Conservation (phyloP, 1,139 yeast species). For the Debaryomyces singareniensis region DNA sequence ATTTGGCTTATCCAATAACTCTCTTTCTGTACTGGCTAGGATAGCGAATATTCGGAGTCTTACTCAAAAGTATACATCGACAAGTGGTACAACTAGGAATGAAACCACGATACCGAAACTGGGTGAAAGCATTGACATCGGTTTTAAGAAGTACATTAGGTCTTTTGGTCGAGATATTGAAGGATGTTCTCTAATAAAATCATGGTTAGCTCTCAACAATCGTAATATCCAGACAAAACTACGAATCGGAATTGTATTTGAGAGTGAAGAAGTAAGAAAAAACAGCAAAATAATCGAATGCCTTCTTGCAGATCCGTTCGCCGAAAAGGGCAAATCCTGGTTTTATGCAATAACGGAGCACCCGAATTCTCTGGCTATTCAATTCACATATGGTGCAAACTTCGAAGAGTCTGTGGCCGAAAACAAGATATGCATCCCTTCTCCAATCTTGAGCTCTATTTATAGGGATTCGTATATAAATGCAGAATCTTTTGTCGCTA, state of each 20-base stretch:
- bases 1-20: too few species aligned
- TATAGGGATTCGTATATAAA: conserved; percentile 20
- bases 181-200: conserved; percentile 9
- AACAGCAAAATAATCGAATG: conserved; percentile 27
- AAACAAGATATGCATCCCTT: conserved; percentile 15
- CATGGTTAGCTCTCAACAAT: conserved; percentile 6
- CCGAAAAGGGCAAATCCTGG: conserved; percentile 28
- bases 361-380: conserved; percentile 12
- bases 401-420: conserved; percentile 3
- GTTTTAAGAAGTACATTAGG: conserved; percentile 11
- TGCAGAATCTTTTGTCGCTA: conserved; percentile 8
- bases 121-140: too few species aligned
- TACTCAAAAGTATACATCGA: too few species aligned
- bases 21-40: too few species aligned
- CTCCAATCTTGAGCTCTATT: conserved; percentile 29
- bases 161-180: conserved; percentile 23
- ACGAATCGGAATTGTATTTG: conserved; percentile 28
- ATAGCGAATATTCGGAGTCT: too few species aligned
- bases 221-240: conserved; percentile 8
- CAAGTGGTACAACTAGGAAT: too few species aligned
- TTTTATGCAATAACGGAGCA: conserved; percentile 19
- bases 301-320: conserved; percentile 38
- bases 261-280: conserved; percentile 12
- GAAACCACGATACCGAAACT: too few species aligned
- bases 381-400: conserved; percentile 11